phyloP scores from a whole-genome alignment of 2,329 filamentous ascomycete species.

The Penicillium thymicola region DNA sequence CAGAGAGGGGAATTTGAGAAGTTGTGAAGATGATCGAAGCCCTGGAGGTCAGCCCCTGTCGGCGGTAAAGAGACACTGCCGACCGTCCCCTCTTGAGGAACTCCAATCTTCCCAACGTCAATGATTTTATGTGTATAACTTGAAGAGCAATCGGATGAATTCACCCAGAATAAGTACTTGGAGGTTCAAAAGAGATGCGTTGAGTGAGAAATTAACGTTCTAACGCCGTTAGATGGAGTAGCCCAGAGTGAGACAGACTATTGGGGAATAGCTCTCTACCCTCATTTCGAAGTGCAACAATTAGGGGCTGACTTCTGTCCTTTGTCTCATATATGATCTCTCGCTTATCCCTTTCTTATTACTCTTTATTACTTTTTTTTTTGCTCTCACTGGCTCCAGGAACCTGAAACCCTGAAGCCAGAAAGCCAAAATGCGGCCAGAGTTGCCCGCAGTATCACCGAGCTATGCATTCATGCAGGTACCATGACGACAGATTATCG shows the following conservation, averaged over 20 bases:
- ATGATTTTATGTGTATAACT: not conserved
- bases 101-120: not conserved
- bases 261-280: constrained; percentile 3
- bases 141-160: not conserved
- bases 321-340: not conserved
- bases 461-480: constrained; percentile 12
- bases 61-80: constrained; percentile 24
- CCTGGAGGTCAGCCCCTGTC: constrained; percentile 17
- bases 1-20: constrained; percentile 16
- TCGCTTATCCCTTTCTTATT: not conserved
- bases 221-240: not conserved
- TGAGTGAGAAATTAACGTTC: not conserved
- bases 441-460: constrained; percentile 1
- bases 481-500: constrained; percentile 3
- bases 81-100: constrained; percentile 16
- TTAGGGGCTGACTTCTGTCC: constrained; percentile 6
- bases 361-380: not conserved
- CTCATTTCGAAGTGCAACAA: not conserved
- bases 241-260: not conserved
- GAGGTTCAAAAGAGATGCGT: not conserved
- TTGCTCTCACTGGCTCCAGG: not conserved
- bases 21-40: constrained; percentile 13
- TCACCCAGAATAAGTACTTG: not conserved
- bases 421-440: not conserved
- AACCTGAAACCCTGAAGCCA: not conserved